Evolutionary conservation across 2,329 filamentous ascomycete species (phyloP), one percentile per base, ranked within the genome.

Genomic region (Lomentospora prolificans): DNA sequence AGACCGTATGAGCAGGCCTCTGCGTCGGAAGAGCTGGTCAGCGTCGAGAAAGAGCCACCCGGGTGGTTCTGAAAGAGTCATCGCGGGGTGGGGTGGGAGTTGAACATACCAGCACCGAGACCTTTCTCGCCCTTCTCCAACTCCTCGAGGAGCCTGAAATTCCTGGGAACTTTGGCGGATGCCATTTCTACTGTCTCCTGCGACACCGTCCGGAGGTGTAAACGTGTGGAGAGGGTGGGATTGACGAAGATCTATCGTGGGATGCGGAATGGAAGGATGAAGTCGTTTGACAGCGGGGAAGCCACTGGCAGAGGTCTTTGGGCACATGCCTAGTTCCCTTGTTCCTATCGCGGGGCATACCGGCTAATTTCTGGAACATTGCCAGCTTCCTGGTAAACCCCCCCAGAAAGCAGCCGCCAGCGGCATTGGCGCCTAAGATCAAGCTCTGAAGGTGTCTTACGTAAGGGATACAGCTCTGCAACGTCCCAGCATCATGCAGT

Each of bases 51-150:
- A 31, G 19, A 51, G 22, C 25, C 25, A 31, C 25, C 6, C 3
- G 48, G 12, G 48, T 9, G 2, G 22, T 5, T 27, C 22, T 10
- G 22, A n/a, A n/a, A 19, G 30, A 24, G 19, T 14, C 30, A 22
- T 27, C 51, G 24, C 50, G 24, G 14, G 51, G 41, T 33, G 14
- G 8, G 10, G 14, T 30, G 22, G 36, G 41, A 33, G 12, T 28
- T 27, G n/a, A 57, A 24, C 22, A 14, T 31, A 89, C 90, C 89
- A 70, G 92, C 90, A 67, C 94, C 92, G 60, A 94, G 80, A 59
- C 94, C 94, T 74, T 99, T 99, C 77, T 99, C 94, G 67, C 94
- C 94, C 77, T 97, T 97, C 77, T 99, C 94, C 19, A 99, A 81
- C 83, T 99, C 94, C 72, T 96, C 94, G 57, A 99, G 80, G 62